Base-by-base conservation (phyloP, 345 rosid genomes). In the Abelmoschus esculentus region DNA sequence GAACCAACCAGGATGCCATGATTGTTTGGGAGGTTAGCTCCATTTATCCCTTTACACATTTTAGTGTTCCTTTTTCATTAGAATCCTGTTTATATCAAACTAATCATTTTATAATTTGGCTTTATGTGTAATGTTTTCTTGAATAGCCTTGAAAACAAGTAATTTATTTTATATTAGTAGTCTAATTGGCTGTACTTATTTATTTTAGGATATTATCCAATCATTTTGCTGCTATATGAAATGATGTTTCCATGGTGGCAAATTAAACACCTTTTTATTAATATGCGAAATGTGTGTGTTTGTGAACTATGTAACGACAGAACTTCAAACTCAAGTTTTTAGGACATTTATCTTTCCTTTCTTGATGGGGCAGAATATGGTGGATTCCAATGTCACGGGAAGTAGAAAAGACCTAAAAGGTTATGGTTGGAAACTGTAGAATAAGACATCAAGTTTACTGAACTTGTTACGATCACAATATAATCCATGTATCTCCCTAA, bases 1-100 rank as follows among this genome's bases (percentile, higher is more conserved):
- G 98, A 19, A 84, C 91, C 71, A 93, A 91, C 75, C 98, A 93
- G 80, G 98, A 93, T 77, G 98, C 98, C 67, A 93, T 93, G 97
- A 75, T 93, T 78, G 96, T 89, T 75, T 93, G 98, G 98, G 98
- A 93, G 98, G 97, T 93, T 61, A 74, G 89, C 73, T 40, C 67
- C 50, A 71, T 72, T 67, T 22, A 55, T 46, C 38, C 36, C 15
- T 67, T 32, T 56, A 60, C 50, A 13, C 49, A 15, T 65, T 15
- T 46, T 55, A 0, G 3, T 70, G 66, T 53, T 55, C 61, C 64
- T 73, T 75, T 57, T 63, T 59, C 49, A 31, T 56, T 7, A 14
- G 12, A 15, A 22, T 32, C 59, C 2, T 32, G 14, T 8, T 76
- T 69, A n/a, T 72, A 12, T 67, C 68, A 46, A 17, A 19, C 12